Percentiles rank a stretch among this genome's conserved stretches.
phyloP scores from a whole-genome alignment of 1,284 basidiomycete species.

The Rhodotorula sp. region DNA sequence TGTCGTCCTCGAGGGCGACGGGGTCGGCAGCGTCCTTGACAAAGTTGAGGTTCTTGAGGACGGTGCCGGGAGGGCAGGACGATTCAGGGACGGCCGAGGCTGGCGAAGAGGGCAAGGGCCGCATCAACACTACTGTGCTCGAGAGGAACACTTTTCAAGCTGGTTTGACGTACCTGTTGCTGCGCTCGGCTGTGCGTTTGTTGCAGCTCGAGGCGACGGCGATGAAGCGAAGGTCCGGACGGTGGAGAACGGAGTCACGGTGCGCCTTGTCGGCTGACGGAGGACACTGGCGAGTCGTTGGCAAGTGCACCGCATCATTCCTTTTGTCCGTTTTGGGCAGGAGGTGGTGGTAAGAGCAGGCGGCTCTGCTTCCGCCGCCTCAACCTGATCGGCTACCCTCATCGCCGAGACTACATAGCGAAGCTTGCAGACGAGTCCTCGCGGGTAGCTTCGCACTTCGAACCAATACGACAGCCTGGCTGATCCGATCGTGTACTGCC shows the following conservation, averaged over 20 bases:
- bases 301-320: slow-evolving; percentile 25
- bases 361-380: no score
- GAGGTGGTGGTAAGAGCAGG: no score
- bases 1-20: slow-evolving; percentile 32
- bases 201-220: background rate
- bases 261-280: background rate
- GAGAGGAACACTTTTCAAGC: background rate
- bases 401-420: no score
- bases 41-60: slow-evolving; percentile 31
- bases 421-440: no score
- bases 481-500: no score
- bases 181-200: background rate
- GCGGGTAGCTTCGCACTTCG: no score
- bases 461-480: no score
- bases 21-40: slow-evolving; percentile 36
- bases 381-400: no score
- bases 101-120: background rate
- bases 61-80: slow-evolving; percentile 35
- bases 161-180: background rate
- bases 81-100: slow-evolving; percentile 16
- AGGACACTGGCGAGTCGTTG: background rate
- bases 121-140: background rate
- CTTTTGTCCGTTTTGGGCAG: no score
- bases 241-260: background rate
- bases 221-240: slow-evolving; percentile 1